Evolutionary conservation across 1,139 yeast species (phyloP).

Genomic region (Candida buenavistaensis): DNA sequence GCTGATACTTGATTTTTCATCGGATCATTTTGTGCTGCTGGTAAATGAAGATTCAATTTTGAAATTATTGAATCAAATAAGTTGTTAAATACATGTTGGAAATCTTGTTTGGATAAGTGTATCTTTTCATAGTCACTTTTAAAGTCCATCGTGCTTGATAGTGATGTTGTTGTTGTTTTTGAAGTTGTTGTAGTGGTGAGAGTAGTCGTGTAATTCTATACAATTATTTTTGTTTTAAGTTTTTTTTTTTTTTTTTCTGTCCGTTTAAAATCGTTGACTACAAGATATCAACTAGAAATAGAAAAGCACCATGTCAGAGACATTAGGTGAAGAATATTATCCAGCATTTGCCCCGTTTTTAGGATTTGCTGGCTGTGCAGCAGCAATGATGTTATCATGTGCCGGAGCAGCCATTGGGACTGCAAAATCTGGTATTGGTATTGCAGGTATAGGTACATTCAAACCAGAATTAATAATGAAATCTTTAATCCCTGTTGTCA

Average conservation of each 20-base stretch:
- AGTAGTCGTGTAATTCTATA: no score
- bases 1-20: slow-evolving; percentile 44
- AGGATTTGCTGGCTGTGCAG: slow-evolving; percentile 94
- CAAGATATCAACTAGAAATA: no score
- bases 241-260: no score
- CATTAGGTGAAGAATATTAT: slow-evolving; percentile 54
- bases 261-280: slow-evolving; percentile 1
- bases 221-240: neutral
- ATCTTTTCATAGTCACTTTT: slow-evolving; percentile 37
- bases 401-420: slow-evolving; percentile 99
- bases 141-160: slow-evolving; percentile 10
- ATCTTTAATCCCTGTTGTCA: slow-evolving; percentile 89
- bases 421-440: slow-evolving; percentile 98
- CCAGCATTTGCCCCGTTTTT: slow-evolving; percentile 93
- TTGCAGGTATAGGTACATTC: slow-evolving; percentile 84
- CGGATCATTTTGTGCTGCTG: slow-evolving; percentile 44
- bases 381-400: slow-evolving; percentile 86
- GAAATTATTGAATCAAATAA: slow-evolving; percentile 38
- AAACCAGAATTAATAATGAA: slow-evolving; percentile 83
- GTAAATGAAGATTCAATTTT: slow-evolving; percentile 50
- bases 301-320: slow-evolving; percentile 28
- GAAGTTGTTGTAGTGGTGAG: neutral
- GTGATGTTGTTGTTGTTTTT: slow-evolving; percentile 17
- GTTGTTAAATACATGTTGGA: slow-evolving; percentile 46
- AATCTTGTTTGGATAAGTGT: slow-evolving; percentile 50